Evolutionary conservation across 495 filamentous ascomycete species (phyloP), one percentile per base, ranked within the genome.

Genomic region (Talaromyces stipitatus): DNA sequence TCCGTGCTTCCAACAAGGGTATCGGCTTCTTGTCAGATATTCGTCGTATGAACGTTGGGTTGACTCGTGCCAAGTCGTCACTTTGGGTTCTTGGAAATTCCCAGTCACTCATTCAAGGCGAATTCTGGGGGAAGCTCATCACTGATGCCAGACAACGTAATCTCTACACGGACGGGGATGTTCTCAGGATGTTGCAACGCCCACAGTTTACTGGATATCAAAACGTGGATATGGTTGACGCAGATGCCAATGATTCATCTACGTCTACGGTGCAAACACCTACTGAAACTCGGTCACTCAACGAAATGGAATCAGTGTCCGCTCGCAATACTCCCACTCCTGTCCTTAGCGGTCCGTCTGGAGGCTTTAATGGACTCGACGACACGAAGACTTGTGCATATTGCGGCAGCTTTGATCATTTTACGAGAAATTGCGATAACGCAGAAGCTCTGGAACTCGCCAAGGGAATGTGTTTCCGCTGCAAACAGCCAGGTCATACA

Each of bases 21-120:
- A 96, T 98, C 65, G 94, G 94, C 78, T 98, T 98, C 82, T 85
- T 98, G 79, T 85, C 87, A 45, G 94, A 98, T 73, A 95, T 98
- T 65, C 85, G 94, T 52, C 94, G 94, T 82, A 98, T 98, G 94
- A 98, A 98, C 73, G 94, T 98, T 65, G 94, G 94, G 74, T 76
- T 98, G 43, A 98, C 94, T 7, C 84, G 94, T 77, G 95, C 94
- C 10, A 96, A 95, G 65, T 95, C 88, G 12, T 96, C 91, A 2
- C 78, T 98, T 24, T 98, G 91, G 85, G 91, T 98, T 58, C 79
- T 98, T 14, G 94, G 94, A 57, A 94, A 97, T 65, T 92, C 95
- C 1, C 78, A 85, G 33, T 87, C 90, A 26, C 76, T 98, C 24
- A 73, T 85, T 6, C 87, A 95, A 61, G 95, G 94, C 28, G 84